Conservation (phyloP, 768 basidiomycete genomes). For the Psilocybe cyanescens region DNA sequence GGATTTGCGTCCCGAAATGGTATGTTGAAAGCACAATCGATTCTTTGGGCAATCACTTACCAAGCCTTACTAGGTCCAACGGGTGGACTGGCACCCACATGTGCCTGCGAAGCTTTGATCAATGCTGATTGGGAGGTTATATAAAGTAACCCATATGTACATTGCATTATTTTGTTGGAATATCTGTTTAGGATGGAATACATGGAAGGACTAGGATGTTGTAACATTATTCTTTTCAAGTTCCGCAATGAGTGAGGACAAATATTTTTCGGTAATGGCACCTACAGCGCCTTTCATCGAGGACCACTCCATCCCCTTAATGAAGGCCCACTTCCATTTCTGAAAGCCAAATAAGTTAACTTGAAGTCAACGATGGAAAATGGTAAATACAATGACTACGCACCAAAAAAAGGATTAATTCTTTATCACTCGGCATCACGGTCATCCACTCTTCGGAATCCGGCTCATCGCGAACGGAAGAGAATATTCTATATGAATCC, state of each 20-base stretch:
- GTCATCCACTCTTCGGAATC: constrained; percentile 58
- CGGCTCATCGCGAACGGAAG: constrained; percentile 34
- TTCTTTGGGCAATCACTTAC: background rate
- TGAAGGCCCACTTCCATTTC: constrained; percentile 77
- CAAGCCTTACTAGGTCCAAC: constrained; percentile 50
- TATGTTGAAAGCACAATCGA: constrained; percentile 25
- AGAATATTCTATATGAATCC: constrained; percentile 80
- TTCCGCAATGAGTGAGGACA: constrained; percentile 42
- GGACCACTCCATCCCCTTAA: constrained; percentile 55
- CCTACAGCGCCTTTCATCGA: constrained; percentile 46
- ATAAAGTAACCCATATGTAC: background rate
- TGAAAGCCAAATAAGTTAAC: constrained; percentile 23
- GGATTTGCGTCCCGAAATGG: constrained; percentile 78
- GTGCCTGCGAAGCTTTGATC: constrained; percentile 35
- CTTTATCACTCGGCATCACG: constrained; percentile 71
- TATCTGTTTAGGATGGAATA: constrained; percentile 8
- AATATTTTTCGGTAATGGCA: constrained; percentile 37
- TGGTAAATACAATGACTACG: constrained; percentile 19
- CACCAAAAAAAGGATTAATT: constrained; percentile 69
- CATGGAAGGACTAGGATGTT: background rate
- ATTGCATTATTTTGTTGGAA: background rate
- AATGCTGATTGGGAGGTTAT: background rate
- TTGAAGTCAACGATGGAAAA: background rate
- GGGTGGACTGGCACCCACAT: constrained; percentile 56
- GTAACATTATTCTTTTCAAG: constrained; percentile 26